Base-by-base conservation (phyloP, 2,329 filamentous ascomycete species). In the Fusarium sororula region DNA sequence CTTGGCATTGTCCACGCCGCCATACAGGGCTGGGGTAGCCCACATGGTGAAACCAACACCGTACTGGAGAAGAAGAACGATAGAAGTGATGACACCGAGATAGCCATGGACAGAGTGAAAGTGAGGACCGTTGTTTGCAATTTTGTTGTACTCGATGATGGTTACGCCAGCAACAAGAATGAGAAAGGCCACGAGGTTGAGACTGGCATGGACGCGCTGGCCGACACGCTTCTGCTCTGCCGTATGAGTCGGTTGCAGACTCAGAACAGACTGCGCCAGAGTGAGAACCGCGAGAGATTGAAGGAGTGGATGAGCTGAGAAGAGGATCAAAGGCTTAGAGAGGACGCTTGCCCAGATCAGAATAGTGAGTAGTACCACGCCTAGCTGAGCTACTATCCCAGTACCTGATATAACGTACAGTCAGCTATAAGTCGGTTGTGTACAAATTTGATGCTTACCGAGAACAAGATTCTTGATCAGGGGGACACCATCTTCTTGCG, bases 181-280 rank as follows among this genome's bases (percentile, higher is more conserved):
- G 15, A 89, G 83, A 60, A 94, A 84, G 47, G 90, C 90, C 53
- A 93, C 77, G 35, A 90, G 83, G 81, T 95, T 94, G 74, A 98
- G 85, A 18, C 85, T 83, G 30, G 91, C 91, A 83, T 99, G 96
- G 53, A 89, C 77, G 66, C 84, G 84, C 71, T 89, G 87, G 41
- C 89, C 90, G 42, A 83, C 78, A 42, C 83, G 81, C 83, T 98
- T 98, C 83, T 98, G 93, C 22, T 86, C 82, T 5, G 91, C 85
- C 0, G 93, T 93, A 77, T 93, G 89, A 0, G 96, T 98, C 4
- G 96, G 96, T 82, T 99, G 96, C 41, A 98, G 89, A 75, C 96
- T 85, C 59, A 98, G 90, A 74, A 95, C 90, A 63, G 92, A 92
- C 86, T 98, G 92, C 24, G 93, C 88, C 77, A 96, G 87, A 66